Evolutionary conservation across 1,284 basidiomycete species (phyloP), one percentile per base, ranked within the genome.

Genomic region (Marasmius oreades): DNA sequence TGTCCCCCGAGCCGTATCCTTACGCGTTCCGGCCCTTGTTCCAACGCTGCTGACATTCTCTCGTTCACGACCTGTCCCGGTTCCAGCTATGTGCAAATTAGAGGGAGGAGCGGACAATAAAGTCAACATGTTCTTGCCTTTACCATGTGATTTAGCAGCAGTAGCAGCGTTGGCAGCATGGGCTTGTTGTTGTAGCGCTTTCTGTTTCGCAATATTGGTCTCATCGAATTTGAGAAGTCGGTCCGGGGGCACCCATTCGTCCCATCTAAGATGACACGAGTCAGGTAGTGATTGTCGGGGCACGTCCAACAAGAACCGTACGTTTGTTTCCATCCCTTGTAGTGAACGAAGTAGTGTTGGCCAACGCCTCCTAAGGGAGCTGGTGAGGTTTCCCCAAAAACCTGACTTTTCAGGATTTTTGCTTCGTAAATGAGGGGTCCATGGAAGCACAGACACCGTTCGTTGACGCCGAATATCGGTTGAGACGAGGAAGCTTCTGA

Each of bases 321-420:
- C 88, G 92, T 95, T 73, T 95, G 92, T 72, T 98, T 99, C 97
- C 97, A 99, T 4, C 97, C 97, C 70, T 97, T 95, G 79, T 99
- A 99, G 73, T 99, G 97, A 23, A 99, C 95, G 61, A 92, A 88
- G 71, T 93, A 99, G 66, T 97, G 92, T 5, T 86, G 84, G 1
- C 94, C 94, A 1, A 82, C 73, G 5, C 76, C 72, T 2, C 90
- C 88, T 4, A 82, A 78, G 43, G 84, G 78, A 6, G 88, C 85
- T 54, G 82, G 86, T 3, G 79, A 75, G 64, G 90, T 50, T 31
- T 26, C 31, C 88, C 56, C 88, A 85, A 78, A 87, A 90, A 51
- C 79, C 83, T 66, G 92, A 1, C 83, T 78, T 68, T 95, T 91
- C 61, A 97, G 82, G 14, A 99, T 80, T 73, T 98, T 97, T 33